phyloP scores from a whole-genome alignment of 1,284 basidiomycete species.

The Porodaedalea pini region DNA sequence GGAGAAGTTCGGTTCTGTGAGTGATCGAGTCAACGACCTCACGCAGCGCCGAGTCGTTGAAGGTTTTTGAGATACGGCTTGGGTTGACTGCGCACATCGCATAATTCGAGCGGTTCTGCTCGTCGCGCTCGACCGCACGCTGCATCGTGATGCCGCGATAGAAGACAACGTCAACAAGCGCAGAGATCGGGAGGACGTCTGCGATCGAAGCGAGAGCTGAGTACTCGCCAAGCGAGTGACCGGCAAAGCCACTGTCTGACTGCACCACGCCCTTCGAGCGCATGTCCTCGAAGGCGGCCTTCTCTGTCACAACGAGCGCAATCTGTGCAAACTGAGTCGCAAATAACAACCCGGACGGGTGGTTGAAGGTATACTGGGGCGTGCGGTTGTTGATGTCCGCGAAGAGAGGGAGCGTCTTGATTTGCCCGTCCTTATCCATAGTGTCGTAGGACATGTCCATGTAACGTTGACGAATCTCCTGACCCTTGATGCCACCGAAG shows the following conservation, averaged over 20 bases:
- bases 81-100: slow-evolving; percentile 99
- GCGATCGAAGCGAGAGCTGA: slow-evolving; percentile 97
- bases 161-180: slow-evolving; percentile 98
- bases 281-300: slow-evolving; percentile 98
- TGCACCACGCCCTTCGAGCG: slow-evolving; percentile 94
- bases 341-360: slow-evolving; percentile 91
- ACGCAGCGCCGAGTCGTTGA: slow-evolving; percentile 88
- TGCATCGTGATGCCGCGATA: slow-evolving; percentile 99
- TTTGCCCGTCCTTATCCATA: slow-evolving; percentile 90
- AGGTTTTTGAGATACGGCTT: slow-evolving; percentile 88
- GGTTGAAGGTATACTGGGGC: slow-evolving; percentile 95
- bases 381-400: slow-evolving; percentile 90
- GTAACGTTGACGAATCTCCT: slow-evolving; percentile 95
- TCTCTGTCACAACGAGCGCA: slow-evolving; percentile 95
- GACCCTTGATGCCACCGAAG: slow-evolving; percentile 98
- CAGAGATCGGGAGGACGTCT: slow-evolving; percentile 90
- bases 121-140: slow-evolving; percentile 92
- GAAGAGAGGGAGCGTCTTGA: slow-evolving; percentile 93
- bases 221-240: slow-evolving; percentile 98
- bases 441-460: slow-evolving; percentile 99
- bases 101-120: slow-evolving; percentile 90
- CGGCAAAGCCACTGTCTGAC: slow-evolving; percentile 88
- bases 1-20: slow-evolving; percentile 69
- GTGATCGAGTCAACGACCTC: slow-evolving; percentile 94
- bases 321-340: slow-evolving; percentile 99